These are phyloP conservation scores for Carex pumila DNA, from an alignment of 176 grass and related monocot genomes.

Conservation along the genomic window DNA sequence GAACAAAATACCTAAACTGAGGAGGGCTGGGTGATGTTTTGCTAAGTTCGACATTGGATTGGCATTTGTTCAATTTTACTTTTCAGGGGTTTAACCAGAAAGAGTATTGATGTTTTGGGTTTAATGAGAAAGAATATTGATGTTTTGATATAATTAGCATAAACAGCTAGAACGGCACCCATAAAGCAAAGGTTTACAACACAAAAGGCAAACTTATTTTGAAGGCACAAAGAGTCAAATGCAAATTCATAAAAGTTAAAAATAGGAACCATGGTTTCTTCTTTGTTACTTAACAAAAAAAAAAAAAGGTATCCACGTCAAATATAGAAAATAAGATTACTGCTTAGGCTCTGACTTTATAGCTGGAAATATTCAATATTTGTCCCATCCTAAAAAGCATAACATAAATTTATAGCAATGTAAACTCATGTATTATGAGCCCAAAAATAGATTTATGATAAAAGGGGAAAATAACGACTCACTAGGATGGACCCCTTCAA, in stretches of 20 bases:
- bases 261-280: neutral
- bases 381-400: neutral
- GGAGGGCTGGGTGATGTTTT: neutral
- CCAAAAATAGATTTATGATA: neutral
- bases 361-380: neutral
- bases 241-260: neutral
- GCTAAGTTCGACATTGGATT: neutral
- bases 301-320: neutral
- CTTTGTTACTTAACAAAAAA: neutral
- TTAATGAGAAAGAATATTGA: neutral
- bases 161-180: neutral
- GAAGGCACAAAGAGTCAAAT: neutral
- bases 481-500: slow-evolving; percentile 5
- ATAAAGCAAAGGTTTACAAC: neutral
- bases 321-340: neutral
- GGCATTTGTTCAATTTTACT: neutral
- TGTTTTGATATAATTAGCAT: neutral
- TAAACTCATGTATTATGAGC: neutral
- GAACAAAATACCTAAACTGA: neutral
- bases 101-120: neutral
- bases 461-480: neutral
- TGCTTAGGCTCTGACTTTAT: neutral
- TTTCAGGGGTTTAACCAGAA: neutral
- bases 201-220: neutral
- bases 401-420: neutral